phyloP scores from a whole-genome alignment of 164 flowering plant species.

The Vitis rotundifolia region DNA sequence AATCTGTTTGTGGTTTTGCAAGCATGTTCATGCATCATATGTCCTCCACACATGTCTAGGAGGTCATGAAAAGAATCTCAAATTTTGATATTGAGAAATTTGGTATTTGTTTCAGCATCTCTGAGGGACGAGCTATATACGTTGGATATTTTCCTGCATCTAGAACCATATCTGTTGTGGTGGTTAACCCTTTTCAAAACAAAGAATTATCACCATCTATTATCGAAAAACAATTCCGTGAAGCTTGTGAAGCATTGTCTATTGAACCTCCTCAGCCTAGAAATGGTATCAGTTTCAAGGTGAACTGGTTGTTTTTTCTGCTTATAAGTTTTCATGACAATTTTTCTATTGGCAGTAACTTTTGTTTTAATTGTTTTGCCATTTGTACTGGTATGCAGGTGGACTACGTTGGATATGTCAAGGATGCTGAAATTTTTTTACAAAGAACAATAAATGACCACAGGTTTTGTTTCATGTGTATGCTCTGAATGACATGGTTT shows the following conservation, averaged over 20 bases:
- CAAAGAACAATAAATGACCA: conserved; percentile 66
- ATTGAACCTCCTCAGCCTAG: conserved; percentile 39
- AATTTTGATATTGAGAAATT: background rate
- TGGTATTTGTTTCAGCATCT: conserved; percentile 48
- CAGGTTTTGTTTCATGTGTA: conserved; percentile 42
- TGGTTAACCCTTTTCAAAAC: conserved; percentile 84
- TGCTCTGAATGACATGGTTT: background rate
- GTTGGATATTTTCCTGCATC: conserved; percentile 69
- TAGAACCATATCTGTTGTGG: conserved; percentile 55
- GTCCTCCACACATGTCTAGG: background rate
- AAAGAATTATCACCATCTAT: conserved; percentile 68
- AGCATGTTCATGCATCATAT: background rate
- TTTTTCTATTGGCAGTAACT: conserved; percentile 6
- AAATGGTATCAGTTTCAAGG: conserved; percentile 65
- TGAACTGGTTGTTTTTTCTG: conserved; percentile 11
- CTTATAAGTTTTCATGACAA: background rate
- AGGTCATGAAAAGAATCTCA: background rate
- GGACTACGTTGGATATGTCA: conserved; percentile 67
- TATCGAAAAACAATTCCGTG: conserved; percentile 78
- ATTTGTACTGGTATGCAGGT: conserved; percentile 45
- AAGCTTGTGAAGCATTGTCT: conserved; percentile 75
- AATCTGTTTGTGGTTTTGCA: background rate
- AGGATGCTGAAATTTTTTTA: conserved; percentile 80
- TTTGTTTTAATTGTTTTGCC: conserved; percentile 5
- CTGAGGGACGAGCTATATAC: conserved; percentile 82